Percentiles rank a stretch among this genome's conserved stretches.
Conservation (phyloP, 176 grass and related monocot genomes). For the Dendrocalamus sinicus region DNA sequence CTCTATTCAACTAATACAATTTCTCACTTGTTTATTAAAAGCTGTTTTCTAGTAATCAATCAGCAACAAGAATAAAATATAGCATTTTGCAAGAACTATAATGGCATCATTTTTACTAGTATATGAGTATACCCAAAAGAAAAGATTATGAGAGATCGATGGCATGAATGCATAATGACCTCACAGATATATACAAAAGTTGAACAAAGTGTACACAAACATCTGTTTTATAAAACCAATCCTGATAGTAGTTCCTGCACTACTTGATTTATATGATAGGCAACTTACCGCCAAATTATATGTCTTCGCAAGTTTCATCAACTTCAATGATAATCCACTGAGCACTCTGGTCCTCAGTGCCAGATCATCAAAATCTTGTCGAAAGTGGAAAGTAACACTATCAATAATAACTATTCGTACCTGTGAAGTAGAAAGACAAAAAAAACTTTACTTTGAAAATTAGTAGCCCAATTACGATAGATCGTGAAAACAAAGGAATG, state of each 20-base stretch:
- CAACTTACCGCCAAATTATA: conserved; percentile 75
- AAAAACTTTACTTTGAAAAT: neutral
- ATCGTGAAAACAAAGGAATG: conserved; percentile 22
- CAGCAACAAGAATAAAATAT: conserved; percentile 2
- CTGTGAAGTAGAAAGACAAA: conserved; percentile 48
- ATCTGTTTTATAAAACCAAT: conserved; percentile 1
- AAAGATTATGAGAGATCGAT: neutral
- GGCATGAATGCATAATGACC: neutral
- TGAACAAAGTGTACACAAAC: neutral
- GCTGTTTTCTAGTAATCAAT: neutral
- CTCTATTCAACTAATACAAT: neutral
- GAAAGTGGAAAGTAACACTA: conserved; percentile 96
- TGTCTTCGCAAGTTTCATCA: conserved; percentile 80
- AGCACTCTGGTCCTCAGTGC: conserved; percentile 83
- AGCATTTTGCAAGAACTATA: neutral
- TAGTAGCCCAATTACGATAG: neutral
- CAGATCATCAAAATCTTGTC: conserved; percentile 96
- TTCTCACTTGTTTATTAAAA: neutral
- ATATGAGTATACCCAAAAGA: neutral
- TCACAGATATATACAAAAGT: neutral
- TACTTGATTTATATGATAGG: neutral
- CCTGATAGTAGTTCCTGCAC: neutral
- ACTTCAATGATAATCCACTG: conserved; percentile 80
- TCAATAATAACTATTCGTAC: conserved; percentile 86
- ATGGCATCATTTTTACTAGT: neutral